Conservation (phyloP, 352 stramenopile genomes). For the Thalassiosira pacifica region DNA sequence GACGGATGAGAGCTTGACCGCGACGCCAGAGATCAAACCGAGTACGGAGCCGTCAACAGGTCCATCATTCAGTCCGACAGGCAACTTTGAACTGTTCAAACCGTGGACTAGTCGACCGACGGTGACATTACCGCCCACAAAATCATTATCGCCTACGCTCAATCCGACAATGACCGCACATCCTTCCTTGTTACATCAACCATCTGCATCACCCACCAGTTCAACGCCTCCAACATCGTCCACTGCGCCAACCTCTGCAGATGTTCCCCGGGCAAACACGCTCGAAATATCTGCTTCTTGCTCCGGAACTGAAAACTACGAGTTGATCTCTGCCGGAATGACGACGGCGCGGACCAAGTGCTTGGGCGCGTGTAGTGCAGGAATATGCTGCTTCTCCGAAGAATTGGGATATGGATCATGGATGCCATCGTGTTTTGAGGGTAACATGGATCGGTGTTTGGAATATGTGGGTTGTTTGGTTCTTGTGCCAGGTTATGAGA, state of each 20-base stretch:
- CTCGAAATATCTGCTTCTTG: conserved; percentile 9
- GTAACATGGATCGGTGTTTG: conserved; percentile 35
- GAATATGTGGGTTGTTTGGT: conserved; percentile 29
- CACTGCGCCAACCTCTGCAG: background rate
- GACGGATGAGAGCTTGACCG: too few species aligned
- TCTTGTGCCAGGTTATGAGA: background rate
- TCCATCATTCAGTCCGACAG: too few species aligned
- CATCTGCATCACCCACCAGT: background rate
- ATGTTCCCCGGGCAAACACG: background rate
- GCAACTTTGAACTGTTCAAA: background rate
- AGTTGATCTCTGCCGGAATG: conserved; percentile 22
- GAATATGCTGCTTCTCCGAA: conserved; percentile 34
- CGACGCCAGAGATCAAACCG: too few species aligned
- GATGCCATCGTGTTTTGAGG: conserved; percentile 31
- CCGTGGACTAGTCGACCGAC: conserved; percentile 25
- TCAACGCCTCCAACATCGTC: background rate
- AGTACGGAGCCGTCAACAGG: background rate
- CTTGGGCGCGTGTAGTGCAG: conserved; percentile 16
- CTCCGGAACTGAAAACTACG: conserved; percentile 18
- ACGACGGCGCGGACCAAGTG: conserved; percentile 10
- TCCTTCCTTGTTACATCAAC: background rate
- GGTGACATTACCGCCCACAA: background rate
- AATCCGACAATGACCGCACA: background rate
- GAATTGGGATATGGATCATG: conserved; percentile 35
- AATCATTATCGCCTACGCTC: conserved; percentile 2